These are phyloP conservation scores for Suaeda aralocaspica DNA, from an alignment of 148 eudicot genomes.

Conservation along the genomic window DNA sequence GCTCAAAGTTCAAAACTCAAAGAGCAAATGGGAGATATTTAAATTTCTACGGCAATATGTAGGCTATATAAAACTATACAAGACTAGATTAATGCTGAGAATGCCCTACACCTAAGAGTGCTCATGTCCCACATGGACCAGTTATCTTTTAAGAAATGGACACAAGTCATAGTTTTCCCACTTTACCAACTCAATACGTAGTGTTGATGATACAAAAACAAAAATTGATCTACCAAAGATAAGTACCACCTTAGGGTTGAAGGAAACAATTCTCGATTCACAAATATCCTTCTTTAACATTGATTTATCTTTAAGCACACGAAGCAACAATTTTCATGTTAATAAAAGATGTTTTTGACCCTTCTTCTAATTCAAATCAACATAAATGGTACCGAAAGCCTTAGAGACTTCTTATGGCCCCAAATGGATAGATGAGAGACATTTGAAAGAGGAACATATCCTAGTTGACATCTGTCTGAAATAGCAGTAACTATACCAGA, in stretches of 20 bases:
- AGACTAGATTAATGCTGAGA: background rate
- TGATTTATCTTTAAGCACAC: background rate
- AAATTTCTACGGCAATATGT: background rate
- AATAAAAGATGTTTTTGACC: background rate
- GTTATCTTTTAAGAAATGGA: no score
- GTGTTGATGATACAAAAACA: background rate
- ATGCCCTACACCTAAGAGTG: background rate
- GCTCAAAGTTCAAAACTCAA: background rate
- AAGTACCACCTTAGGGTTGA: background rate
- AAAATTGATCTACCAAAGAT: background rate
- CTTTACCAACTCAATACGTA: no score
- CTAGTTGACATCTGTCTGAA: background rate
- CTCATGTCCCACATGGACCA: background rate
- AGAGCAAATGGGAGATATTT: no score
- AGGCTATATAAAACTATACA: background rate
- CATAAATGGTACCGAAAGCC: background rate
- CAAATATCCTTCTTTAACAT: background rate
- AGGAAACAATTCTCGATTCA: background rate
- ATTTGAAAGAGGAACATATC: background rate
- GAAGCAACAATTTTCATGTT: background rate
- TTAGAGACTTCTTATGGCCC: background rate
- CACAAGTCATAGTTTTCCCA: no score
- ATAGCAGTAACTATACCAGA: background rate
- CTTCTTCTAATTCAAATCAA: slow-evolving; percentile 1
- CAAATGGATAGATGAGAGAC: no score